Percentiles rank a stretch among this genome's conserved stretches.
Conservation (phyloP, 148 eudicot species). For the Fallopia convolvulus region DNA sequence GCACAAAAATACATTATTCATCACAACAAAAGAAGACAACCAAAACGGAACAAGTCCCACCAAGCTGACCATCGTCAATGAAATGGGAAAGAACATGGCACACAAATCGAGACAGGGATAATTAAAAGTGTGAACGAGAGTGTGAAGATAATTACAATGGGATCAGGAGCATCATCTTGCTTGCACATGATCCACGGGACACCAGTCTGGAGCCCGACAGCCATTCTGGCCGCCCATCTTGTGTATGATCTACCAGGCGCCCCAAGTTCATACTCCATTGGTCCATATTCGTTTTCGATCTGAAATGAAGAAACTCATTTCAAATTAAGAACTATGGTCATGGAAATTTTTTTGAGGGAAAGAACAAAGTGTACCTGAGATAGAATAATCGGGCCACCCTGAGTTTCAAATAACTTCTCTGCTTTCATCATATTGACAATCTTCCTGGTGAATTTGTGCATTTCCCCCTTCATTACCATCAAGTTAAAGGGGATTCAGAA, state of each 20-base stretch:
- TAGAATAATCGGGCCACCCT: slow-evolving; percentile 88
- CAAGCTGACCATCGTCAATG: not conserved
- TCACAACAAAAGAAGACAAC: not conserved
- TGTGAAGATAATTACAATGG: slow-evolving; percentile 43
- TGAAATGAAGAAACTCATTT: slow-evolving; percentile 12
- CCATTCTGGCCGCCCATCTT: slow-evolving; percentile 90
- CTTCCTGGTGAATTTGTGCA: slow-evolving; percentile 76
- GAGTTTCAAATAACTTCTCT: slow-evolving; percentile 67
- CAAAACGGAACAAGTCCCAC: not conserved
- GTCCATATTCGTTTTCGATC: slow-evolving; percentile 98
- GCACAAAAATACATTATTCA: slow-evolving; percentile 10
- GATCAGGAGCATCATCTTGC: slow-evolving; percentile 97
- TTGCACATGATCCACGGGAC: slow-evolving; percentile 99
- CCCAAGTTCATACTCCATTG: slow-evolving; percentile 60
- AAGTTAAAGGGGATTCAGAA: not conserved
- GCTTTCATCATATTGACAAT: slow-evolving; percentile 90
- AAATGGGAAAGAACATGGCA: slow-evolving; percentile 16
- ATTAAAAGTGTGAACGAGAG: not conserved
- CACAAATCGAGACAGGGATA: slow-evolving; percentile 12
- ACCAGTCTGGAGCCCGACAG: slow-evolving; percentile 67
- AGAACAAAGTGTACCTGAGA: slow-evolving; percentile 55
- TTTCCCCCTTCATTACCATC: slow-evolving; percentile 42
- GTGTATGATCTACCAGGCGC: slow-evolving; percentile 62
- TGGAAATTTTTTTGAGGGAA: not conserved
- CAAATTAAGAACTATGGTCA: not conserved